Evolutionary conservation across 2,329 filamentous ascomycete species (phyloP), one percentile per base, ranked within the genome.

Genomic region (Paracoccidioides brasiliensis): DNA sequence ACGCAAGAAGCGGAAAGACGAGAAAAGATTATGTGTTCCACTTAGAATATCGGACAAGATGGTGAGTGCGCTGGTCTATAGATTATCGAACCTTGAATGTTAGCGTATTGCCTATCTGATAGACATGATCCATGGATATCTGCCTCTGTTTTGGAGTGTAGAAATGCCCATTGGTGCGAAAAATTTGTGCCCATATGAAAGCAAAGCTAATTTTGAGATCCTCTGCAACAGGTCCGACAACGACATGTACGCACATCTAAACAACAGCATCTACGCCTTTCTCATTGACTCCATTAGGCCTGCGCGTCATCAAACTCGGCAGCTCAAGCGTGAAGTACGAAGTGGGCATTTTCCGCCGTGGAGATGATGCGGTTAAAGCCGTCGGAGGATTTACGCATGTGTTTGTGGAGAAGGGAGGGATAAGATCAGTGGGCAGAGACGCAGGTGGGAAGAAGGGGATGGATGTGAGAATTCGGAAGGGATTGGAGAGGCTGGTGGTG

Each of bases 181-280:
- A 22, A 22, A 1, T 22, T 1, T 1, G 2, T 22, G 22, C 22
- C 22, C 22, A 22, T 22, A 22, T 22, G 22, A 22, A 22, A 22
- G 22, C 22, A 22, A 22, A 22, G 22, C 22, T 30, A 53, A 30
- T 28, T 51, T 38, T 5, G 44, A 41, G 44, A 15, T n/a, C 22
- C 22, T 22, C 28, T 15, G 4, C 6, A 50, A 33, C 32, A 90
- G 88, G 88, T 84, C 82, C 69, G 90, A 95, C 71, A 95, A 95
- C 67, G 90, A 95, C 74, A 93, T 94, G 87, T 95, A 93, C 70
- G 80, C 88, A 58, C 91, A 97, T 68, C 82, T 95, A 77, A 95
- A 95, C 74, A 95, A 95, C 67, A 86, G 84, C 43, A 79, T 93
- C 54, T 95, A 95, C 71, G 87, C 87, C 64, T 85, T 86, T 59